Percentiles rank a stretch among this genome's conserved stretches.
Evolutionary conservation across 2,329 filamentous ascomycete genomes (phyloP).

Genomic region (Fusarium agapanthi): DNA sequence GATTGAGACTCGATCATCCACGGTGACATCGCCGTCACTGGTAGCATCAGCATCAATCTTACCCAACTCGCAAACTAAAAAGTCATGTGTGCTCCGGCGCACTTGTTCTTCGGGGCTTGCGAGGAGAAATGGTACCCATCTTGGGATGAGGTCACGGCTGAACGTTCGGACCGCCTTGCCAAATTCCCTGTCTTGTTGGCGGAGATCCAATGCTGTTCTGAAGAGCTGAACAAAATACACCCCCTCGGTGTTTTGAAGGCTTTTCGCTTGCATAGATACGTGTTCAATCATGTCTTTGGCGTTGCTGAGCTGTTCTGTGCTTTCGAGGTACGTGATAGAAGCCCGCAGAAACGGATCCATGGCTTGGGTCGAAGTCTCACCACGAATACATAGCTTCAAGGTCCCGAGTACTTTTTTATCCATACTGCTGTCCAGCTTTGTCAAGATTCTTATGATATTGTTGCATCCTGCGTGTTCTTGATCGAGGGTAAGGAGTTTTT

Average conservation of each 20-base stretch:
- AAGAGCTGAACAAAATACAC: slow-evolving; percentile 58
- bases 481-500: slow-evolving; percentile 71
- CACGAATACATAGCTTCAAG: slow-evolving; percentile 62
- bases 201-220: slow-evolving; percentile 42
- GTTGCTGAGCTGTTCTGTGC: slow-evolving; percentile 47
- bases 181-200: slow-evolving; percentile 41
- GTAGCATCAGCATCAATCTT: slow-evolving; percentile 38
- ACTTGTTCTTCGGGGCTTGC: slow-evolving; percentile 56
- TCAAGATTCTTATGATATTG: slow-evolving; percentile 65
- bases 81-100: slow-evolving; percentile 52
- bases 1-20: slow-evolving; percentile 37
- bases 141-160: slow-evolving; percentile 44
- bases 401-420: slow-evolving; percentile 62
- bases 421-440: slow-evolving; percentile 61
- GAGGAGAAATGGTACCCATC: slow-evolving; percentile 63
- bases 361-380: slow-evolving; percentile 51
- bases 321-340: slow-evolving; percentile 61
- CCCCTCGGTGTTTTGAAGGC: slow-evolving; percentile 58
- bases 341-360: slow-evolving; percentile 67
- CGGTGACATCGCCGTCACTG: slow-evolving; percentile 43
- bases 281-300: slow-evolving; percentile 54
- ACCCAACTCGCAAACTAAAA: slow-evolving; percentile 57
- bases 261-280: slow-evolving; percentile 54
- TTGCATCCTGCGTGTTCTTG: slow-evolving; percentile 62
- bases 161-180: slow-evolving; percentile 27